Conservation (phyloP, 164 flowering plant genomes). For the Pachysandra terminalis region DNA sequence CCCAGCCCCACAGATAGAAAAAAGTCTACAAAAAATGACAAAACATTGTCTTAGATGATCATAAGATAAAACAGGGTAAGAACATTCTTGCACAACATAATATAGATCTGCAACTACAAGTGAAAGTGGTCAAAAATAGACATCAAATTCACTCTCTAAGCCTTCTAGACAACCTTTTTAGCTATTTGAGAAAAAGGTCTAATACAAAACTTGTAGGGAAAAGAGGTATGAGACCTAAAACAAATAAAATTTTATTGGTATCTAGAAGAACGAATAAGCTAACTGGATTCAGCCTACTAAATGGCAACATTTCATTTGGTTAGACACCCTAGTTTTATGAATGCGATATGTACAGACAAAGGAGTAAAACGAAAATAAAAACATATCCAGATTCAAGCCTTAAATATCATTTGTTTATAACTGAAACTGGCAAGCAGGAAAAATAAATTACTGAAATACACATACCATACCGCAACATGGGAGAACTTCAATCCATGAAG, state of each 20-base stretch:
- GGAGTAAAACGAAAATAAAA: no score
- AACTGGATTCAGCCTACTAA: not conserved
- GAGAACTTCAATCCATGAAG: no score
- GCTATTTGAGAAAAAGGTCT: not conserved
- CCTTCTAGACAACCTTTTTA: not conserved
- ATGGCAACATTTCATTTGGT: not conserved
- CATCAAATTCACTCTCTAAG: not conserved
- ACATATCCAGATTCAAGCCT: no score
- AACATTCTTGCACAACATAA: not conserved
- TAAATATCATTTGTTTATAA: no score
- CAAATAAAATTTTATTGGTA: not conserved
- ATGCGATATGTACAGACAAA: no score
- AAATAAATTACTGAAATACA: no score
- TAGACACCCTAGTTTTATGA: no score
- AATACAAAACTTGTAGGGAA: not conserved
- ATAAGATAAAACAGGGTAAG: not conserved
- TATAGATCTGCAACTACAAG: not conserved
- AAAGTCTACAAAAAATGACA: slow-evolving; percentile 51
- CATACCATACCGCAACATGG: no score
- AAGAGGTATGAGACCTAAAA: not conserved
- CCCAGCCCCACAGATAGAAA: slow-evolving; percentile 90
- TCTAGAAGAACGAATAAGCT: not conserved
- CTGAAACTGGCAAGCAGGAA: no score
- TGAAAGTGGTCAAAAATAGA: not conserved
- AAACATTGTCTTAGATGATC: not conserved